Base-by-base conservation (phyloP, 305 asterid genomes). In the Salvia sclarea region DNA sequence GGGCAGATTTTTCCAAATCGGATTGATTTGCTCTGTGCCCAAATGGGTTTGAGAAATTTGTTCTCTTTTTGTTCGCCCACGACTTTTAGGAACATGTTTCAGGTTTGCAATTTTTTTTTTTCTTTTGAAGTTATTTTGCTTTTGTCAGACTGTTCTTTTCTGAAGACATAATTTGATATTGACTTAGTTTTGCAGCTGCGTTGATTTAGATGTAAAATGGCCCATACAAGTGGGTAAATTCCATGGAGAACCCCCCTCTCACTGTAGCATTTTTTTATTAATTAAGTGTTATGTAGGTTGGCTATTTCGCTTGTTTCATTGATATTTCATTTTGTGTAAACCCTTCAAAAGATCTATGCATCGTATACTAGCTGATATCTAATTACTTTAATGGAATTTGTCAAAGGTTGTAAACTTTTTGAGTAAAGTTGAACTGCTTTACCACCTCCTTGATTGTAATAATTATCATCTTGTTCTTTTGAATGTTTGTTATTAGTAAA, bases 41-140 rank as follows among this genome's bases (percentile, higher is more conserved):
- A 45, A 61, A 83, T 87, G 92, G 88, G 80, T 70, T 76, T 89
- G 91, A 80, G 78, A 62, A 75, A 78, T 67, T 61, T 76, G 74
- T 28, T 28, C 22, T 73, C 85, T 1, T 24, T 74, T 68, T 78
- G 75, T 54, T 78, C 80, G 53, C 14, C 75, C 30, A 63, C 73
- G 50, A 78, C 60, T 64, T 52, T 85, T 55, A 7, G 80, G 73
- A 80, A 73, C 45, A 79, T 85, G 72, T 85, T 90, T 81, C 95
- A 83, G 97, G 97, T 88, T 76, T 60, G 88, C 55, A 35, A 49
- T n/a, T 35, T 40, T 14, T 45, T 40, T 14, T 45, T 48, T 47
- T 20, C 8, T 47, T 59, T 2, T 41, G 7, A n/a, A 0, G 11
- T 12, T 64, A 1, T 41, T 49, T 4, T n/a, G 10, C 12, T 62